Conservation (phyloP, 768 basidiomycete species). For the Hemileccinum impolitum region DNA sequence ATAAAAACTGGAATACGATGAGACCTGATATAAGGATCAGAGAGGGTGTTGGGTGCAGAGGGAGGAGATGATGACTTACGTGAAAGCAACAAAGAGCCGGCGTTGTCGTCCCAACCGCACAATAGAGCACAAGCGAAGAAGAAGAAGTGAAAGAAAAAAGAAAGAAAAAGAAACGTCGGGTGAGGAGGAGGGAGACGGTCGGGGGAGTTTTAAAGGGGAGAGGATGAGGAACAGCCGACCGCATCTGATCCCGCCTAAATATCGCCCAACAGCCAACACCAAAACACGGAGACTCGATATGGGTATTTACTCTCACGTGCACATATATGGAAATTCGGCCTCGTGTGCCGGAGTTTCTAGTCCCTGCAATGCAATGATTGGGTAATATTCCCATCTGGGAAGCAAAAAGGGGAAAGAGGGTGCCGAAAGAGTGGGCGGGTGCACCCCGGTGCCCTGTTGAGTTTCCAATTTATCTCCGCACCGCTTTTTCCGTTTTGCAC, state of each 20-base stretch:
- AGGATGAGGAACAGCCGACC: conserved; percentile 29
- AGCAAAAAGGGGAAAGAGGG: background rate
- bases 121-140: conserved; percentile 32
- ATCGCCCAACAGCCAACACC: conserved; percentile 11
- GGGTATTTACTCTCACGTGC: background rate
- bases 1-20: conserved; percentile 33
- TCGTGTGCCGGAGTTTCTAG: conserved; percentile 34
- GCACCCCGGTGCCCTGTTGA: conserved; percentile 28
- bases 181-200: conserved; percentile 34
- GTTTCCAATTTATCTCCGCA: conserved; percentile 21
- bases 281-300: conserved; percentile 11
- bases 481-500: conserved; percentile 10
- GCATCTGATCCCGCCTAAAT: conserved; percentile 34
- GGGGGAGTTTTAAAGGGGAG: conserved; percentile 18
- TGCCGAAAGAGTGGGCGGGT: conserved; percentile 11
- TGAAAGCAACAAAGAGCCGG: conserved; percentile 31
- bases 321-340: conserved; percentile 22
- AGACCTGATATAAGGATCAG: conserved; percentile 18
- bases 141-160: conserved; percentile 21
- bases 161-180: conserved; percentile 38
- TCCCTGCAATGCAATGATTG: conserved; percentile 30
- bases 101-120: conserved; percentile 33
- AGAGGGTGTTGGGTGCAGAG: background rate
- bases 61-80: conserved; percentile 24
- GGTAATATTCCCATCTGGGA: conserved; percentile 28